phyloP scores from a whole-genome alignment of 306 rosid species.

The Lathyrus tuberosus region DNA sequence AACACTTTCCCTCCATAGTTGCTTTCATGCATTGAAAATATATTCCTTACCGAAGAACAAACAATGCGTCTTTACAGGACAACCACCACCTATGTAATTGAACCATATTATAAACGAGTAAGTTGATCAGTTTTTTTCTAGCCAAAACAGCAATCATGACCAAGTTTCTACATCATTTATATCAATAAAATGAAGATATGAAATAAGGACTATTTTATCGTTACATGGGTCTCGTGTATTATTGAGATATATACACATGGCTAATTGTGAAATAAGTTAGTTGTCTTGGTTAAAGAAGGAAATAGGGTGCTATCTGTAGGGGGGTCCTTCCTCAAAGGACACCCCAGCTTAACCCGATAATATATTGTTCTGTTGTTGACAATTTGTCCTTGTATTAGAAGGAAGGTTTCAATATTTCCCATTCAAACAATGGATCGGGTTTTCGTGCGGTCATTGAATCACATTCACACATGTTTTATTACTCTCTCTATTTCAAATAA shows the following conservation, averaged over 20 bases:
- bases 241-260: constrained; percentile 39
- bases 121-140: too few species aligned
- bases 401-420: constrained; percentile 3
- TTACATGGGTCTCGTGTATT: constrained; percentile 2
- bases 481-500: too few species aligned
- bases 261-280: constrained; percentile 34
- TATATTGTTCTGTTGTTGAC: background rate
- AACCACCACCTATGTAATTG: too few species aligned
- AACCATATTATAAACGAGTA: too few species aligned
- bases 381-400: constrained; percentile 19
- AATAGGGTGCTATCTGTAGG: background rate
- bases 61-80: too few species aligned
- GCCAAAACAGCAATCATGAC: too few species aligned
- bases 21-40: constrained; percentile 1
- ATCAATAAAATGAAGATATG: constrained; percentile 12
- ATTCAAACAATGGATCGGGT: too few species aligned
- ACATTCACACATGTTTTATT: too few species aligned
- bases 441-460: too few species aligned
- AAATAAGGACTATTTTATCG: background rate
- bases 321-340: constrained; percentile 31
- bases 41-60: background rate
- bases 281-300: constrained; percentile 27
- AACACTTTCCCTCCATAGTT: background rate
- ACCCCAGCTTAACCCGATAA: background rate
- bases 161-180: constrained; percentile 4